These are phyloP conservation scores for Neurospora sp. DNA, from an alignment of 2,329 filamentous ascomycete species.

Conservation along the genomic window DNA sequence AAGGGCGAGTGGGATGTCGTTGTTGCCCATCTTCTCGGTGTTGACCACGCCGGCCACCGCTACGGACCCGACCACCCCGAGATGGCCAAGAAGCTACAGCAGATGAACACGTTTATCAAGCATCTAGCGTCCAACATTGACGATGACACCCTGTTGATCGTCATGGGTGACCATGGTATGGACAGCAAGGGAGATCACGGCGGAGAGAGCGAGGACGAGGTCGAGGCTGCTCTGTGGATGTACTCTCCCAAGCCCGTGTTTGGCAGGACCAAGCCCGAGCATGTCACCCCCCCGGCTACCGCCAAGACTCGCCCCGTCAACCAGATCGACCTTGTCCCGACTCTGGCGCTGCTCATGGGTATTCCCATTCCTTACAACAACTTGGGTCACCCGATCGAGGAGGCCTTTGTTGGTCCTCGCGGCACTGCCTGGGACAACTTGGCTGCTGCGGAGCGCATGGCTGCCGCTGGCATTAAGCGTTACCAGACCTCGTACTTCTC, in stretches of 20 bases:
- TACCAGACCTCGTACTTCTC: constrained; percentile 79
- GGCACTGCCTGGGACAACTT: constrained; percentile 68
- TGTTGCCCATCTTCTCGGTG: constrained; percentile 86
- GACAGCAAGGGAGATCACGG: constrained; percentile 94
- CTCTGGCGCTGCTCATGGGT: constrained; percentile 75
- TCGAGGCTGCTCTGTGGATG: constrained; percentile 96
- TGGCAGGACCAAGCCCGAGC: constrained; percentile 59
- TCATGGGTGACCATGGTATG: constrained; percentile 99
- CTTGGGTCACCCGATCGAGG: constrained; percentile 82
- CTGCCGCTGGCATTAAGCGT: constrained; percentile 76
- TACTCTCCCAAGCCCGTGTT: constrained; percentile 85
- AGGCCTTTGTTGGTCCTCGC: constrained; percentile 68
- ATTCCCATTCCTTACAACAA: constrained; percentile 96
- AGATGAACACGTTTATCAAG: constrained; percentile 79
- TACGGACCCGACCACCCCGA: constrained; percentile 89
- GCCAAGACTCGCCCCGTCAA: constrained; percentile 67
- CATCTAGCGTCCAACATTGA: constrained; percentile 64
- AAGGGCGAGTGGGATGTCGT: constrained; percentile 80
- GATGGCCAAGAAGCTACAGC: constrained; percentile 80
- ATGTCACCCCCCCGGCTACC: constrained; percentile 48
- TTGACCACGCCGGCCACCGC: constrained; percentile 92
- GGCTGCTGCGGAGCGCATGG: constrained; percentile 63
- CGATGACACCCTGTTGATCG: constrained; percentile 76
- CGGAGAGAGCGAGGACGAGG: constrained; percentile 94
- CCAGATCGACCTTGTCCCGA: constrained; percentile 94